A percentile compares a stretch with the other conserved stretches of the same genome.
These are phyloP conservation scores for Nyctanthes arbortristis DNA, from an alignment of 257 asterid genomes.

Conservation along the genomic window DNA sequence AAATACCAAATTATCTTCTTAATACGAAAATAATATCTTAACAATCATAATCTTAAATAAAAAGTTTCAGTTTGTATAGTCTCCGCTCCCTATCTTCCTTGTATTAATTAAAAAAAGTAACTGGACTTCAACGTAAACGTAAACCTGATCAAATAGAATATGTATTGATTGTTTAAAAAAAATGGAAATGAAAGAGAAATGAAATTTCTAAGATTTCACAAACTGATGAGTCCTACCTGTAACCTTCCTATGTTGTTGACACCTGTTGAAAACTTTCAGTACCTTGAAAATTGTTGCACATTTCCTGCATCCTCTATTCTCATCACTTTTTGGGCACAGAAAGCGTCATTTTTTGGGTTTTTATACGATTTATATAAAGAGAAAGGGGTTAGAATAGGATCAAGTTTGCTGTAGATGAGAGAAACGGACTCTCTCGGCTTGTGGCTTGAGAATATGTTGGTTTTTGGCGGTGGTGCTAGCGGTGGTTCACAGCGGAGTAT, in stretches of 20 bases:
- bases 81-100: too few relatives aligned
- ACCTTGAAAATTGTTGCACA: not conserved
- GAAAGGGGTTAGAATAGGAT: constrained; percentile 39
- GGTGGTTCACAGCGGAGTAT: constrained; percentile 44
- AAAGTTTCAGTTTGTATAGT: too few relatives aligned
- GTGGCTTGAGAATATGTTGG: constrained; percentile 72
- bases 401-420: not conserved
- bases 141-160: not conserved
- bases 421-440: constrained; percentile 29
- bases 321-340: not conserved
- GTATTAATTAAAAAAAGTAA: too few relatives aligned
- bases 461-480: constrained; percentile 27
- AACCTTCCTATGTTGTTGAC: constrained; percentile 19
- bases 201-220: constrained; percentile 11
- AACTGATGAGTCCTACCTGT: constrained; percentile 20
- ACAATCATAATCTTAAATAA: too few relatives aligned
- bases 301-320: not conserved
- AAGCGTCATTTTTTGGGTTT: constrained; percentile 24
- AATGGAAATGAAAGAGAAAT: too few relatives aligned
- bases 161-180: too few relatives aligned
- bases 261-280: constrained; percentile 30
- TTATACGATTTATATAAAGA: constrained; percentile 19
- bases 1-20: too few relatives aligned
- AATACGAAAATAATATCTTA: too few relatives aligned
- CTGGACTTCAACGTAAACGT: too few relatives aligned